Conservation (phyloP, 2,329 filamentous ascomycete species). For the Calonectria naviculata region DNA sequence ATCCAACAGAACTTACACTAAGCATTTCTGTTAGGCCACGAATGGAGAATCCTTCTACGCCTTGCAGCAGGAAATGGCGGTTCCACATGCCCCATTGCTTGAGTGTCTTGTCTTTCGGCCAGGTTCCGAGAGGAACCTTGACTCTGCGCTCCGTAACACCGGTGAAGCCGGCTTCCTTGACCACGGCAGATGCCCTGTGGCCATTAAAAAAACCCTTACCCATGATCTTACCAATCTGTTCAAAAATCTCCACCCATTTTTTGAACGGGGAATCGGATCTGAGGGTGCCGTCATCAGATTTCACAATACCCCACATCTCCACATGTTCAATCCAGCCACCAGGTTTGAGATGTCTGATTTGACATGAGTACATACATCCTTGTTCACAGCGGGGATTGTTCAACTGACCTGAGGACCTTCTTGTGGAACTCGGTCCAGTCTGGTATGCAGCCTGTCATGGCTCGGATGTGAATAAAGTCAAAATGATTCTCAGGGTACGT, state of each 20-base stretch:
- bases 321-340: slow-evolving; percentile 35
- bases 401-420: slow-evolving; percentile 57
- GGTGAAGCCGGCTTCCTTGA: slow-evolving; percentile 33
- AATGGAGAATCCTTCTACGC: slow-evolving; percentile 38
- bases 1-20: slow-evolving; percentile 12
- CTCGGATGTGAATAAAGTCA: slow-evolving; percentile 69
- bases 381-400: too few species aligned
- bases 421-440: slow-evolving; percentile 63
- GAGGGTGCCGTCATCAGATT: slow-evolving; percentile 40
- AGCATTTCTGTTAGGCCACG: slow-evolving; percentile 34
- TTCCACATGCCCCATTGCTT: slow-evolving; percentile 42
- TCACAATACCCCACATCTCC: slow-evolving; percentile 30
- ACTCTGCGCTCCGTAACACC: slow-evolving; percentile 27
- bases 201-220: slow-evolving; percentile 32
- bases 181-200: slow-evolving; percentile 19
- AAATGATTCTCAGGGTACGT: slow-evolving; percentile 59
- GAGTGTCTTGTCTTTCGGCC: slow-evolving; percentile 44
- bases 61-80: slow-evolving; percentile 34
- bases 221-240: slow-evolving; percentile 26
- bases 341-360: slow-evolving; percentile 20
- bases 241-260: slow-evolving; percentile 32
- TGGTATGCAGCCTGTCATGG: slow-evolving; percentile 63
- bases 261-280: slow-evolving; percentile 26
- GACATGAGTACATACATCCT: too few species aligned
- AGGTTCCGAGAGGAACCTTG: slow-evolving; percentile 38